These are phyloP conservation scores for Lactarius quietus DNA, from an alignment of 768 basidiomycete species.

Conservation along the genomic window DNA sequence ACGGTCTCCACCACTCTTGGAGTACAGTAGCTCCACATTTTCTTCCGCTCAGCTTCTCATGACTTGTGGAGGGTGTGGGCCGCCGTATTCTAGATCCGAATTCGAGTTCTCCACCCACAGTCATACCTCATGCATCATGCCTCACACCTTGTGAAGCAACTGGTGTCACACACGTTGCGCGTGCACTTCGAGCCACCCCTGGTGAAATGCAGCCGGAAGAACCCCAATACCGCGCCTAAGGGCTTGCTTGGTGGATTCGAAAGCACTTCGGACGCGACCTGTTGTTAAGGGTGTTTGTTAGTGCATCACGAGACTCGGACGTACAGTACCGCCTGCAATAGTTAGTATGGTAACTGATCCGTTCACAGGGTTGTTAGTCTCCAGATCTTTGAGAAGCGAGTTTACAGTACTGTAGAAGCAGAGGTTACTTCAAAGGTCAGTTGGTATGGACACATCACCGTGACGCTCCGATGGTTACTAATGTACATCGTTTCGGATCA, in stretches of 20 bases:
- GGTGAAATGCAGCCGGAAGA: neutral
- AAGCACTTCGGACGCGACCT: neutral
- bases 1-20: neutral
- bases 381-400: neutral
- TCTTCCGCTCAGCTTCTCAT: neutral
- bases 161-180: neutral
- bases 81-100: neutral
- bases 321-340: neutral
- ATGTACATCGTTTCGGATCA: neutral
- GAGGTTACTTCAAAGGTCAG: neutral
- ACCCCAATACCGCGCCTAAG: neutral
- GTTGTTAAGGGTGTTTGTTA: neutral
- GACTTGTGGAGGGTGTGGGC: neutral
- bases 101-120: neutral
- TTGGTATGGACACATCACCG: too few species aligned
- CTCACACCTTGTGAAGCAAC: neutral
- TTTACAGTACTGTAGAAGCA: too few species aligned
- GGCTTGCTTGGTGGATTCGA: slow-evolving; percentile 7
- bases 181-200: neutral
- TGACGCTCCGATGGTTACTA: neutral
- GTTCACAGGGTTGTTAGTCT: neutral
- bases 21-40: neutral
- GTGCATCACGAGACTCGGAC: too few species aligned
- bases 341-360: neutral
- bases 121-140: neutral